These are phyloP conservation scores for Leishmania tropica DNA, from an alignment of 208 protist genomes.

Conservation along the genomic window DNA sequence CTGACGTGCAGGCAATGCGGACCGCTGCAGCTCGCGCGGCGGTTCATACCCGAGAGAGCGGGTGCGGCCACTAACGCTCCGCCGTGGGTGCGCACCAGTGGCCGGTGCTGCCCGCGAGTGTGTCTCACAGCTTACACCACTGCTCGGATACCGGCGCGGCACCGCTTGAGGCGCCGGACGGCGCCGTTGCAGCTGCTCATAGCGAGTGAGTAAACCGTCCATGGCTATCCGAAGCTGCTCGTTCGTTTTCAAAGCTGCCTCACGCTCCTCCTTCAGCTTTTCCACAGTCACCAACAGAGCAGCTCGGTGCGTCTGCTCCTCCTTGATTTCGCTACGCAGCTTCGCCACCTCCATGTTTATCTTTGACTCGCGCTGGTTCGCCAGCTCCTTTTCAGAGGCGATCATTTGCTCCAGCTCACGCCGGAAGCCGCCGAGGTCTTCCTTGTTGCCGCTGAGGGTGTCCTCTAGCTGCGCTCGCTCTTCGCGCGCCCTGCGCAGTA, in stretches of 20 bases:
- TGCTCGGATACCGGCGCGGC: not conserved
- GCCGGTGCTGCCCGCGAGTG: not conserved
- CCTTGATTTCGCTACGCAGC: slow-evolving; percentile 60
- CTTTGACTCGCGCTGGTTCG: slow-evolving; percentile 62
- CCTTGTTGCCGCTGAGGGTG: slow-evolving; percentile 50
- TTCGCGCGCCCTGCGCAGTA: slow-evolving; percentile 65
- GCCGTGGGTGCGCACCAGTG: not conserved
- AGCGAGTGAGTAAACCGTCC: slow-evolving; percentile 53
- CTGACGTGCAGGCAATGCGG: not conserved
- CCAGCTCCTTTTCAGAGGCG: slow-evolving; percentile 56
- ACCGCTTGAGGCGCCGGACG: slow-evolving; percentile 6
- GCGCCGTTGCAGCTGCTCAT: slow-evolving; percentile 22
- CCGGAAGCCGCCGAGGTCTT: slow-evolving; percentile 62
- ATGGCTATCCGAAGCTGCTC: slow-evolving; percentile 74
- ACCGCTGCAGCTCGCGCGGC: not conserved
- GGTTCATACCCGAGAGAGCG: not conserved
- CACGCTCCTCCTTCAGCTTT: slow-evolving; percentile 63
- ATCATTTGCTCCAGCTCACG: slow-evolving; percentile 85
- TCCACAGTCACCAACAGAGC: slow-evolving; percentile 56
- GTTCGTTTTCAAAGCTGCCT: slow-evolving; percentile 61
- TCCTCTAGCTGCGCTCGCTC: slow-evolving; percentile 70
- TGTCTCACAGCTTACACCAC: not conserved
- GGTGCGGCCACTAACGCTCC: slow-evolving; percentile 6
- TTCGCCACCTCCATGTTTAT: slow-evolving; percentile 58
- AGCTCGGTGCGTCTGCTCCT: slow-evolving; percentile 53